These are phyloP conservation scores for Fragilaria crotonensis DNA, from an alignment of 108 stramenopile genomes.

Conservation along the genomic window DNA sequence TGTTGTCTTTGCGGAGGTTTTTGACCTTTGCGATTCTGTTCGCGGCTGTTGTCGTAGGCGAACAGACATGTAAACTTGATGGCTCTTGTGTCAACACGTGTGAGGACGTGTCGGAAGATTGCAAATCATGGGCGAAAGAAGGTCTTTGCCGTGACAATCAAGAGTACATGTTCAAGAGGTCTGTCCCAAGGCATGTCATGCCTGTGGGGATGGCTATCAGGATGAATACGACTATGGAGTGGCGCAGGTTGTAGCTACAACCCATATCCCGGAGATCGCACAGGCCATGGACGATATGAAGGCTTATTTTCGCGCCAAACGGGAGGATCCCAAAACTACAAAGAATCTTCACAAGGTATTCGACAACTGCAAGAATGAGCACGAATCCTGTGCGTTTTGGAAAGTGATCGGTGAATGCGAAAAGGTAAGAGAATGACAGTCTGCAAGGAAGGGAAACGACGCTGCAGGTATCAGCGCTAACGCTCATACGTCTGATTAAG, in stretches of 20 bases:
- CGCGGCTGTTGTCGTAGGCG: neutral
- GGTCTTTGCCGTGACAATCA: conserved; percentile 55
- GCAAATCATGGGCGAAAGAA: conserved; percentile 46
- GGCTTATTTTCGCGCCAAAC: neutral
- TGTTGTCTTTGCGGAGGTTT: no score
- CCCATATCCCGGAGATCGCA: neutral
- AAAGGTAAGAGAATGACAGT: conserved; percentile 1
- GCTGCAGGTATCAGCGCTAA: neutral
- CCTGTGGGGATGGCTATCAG: neutral
- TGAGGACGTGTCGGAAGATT: conserved; percentile 30
- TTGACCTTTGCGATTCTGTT: no score
- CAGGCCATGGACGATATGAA: neutral
- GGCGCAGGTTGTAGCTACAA: neutral
- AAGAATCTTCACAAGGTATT: neutral
- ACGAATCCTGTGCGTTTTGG: conserved; percentile 69
- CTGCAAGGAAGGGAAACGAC: neutral
- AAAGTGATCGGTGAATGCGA: conserved; percentile 61
- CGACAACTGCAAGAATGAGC: conserved; percentile 31
- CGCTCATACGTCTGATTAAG: neutral
- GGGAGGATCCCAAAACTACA: neutral
- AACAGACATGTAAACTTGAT: neutral
- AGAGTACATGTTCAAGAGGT: conserved; percentile 41
- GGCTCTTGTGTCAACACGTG: neutral
- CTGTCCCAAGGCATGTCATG: conserved; percentile 28
- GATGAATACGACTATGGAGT: neutral